Evolutionary conservation across 2,329 filamentous ascomycete genomes (phyloP).

Genomic region (Thyridium curvatum): DNA sequence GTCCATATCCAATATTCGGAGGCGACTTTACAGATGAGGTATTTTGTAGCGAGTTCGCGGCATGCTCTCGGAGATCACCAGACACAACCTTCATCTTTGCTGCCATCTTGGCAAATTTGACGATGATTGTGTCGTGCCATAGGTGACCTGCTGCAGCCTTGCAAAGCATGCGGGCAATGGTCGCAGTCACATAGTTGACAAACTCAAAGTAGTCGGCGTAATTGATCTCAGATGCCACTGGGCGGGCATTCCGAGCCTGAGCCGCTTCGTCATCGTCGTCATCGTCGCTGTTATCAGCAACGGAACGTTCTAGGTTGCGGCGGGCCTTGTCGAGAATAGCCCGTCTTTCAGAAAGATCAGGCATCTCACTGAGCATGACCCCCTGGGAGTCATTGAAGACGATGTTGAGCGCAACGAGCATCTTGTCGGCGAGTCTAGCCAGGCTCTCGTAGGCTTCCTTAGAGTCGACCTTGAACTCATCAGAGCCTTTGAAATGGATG

Average conservation of each 20-base stretch:
- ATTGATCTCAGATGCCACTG: no score
- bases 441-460: background rate
- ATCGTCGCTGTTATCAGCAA: background rate
- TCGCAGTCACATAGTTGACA: background rate
- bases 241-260: background rate
- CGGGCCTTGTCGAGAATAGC: background rate
- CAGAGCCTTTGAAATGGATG: background rate
- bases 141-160: background rate
- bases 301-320: background rate
- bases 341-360: background rate
- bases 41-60: background rate
- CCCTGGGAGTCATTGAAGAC: background rate
- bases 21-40: no score
- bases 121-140: background rate
- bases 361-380: background rate
- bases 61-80: background rate
- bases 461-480: background rate
- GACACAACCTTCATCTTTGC: constrained; percentile 2
- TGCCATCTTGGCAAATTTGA: background rate
- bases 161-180: background rate
- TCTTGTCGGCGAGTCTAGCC: background rate
- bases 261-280: background rate
- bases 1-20: no score
- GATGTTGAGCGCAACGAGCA: background rate
- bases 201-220: constrained; percentile 1